Conservation (phyloP, 345 rosid genomes). For the Eucalyptus coolabah region DNA sequence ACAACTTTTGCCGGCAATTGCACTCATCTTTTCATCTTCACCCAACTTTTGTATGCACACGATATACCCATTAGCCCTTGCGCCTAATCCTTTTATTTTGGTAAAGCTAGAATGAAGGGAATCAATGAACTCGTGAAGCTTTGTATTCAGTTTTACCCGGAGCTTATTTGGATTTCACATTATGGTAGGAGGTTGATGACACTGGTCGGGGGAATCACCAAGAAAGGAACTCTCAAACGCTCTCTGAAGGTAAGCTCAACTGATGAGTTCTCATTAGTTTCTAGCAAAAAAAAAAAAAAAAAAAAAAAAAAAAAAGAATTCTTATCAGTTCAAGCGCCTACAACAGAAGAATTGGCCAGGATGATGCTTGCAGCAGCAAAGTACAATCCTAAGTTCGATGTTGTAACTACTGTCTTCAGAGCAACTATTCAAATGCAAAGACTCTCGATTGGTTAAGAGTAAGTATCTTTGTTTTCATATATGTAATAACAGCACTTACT, state of each 20-base stretch:
- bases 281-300: no score
- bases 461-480: no score
- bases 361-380: no score
- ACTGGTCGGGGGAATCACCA: not conserved
- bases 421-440: no score
- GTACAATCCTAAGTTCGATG: no score
- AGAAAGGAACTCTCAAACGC: not conserved
- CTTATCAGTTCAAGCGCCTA: no score
- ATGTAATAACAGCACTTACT: no score
- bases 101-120: not conserved
- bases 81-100: not conserved
- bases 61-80: not conserved
- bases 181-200: not conserved
- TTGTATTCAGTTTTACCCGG: not conserved
- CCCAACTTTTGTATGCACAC: not conserved
- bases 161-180: not conserved
- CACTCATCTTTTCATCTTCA: not conserved
- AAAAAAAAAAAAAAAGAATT: no score
- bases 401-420: no score
- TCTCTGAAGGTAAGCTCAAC: not conserved
- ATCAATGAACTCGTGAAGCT: not conserved
- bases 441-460: no score
- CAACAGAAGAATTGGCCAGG: no score
- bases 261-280: not conserved
- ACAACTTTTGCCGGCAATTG: not conserved